Percentiles rank a stretch among this genome's conserved stretches.
These are phyloP conservation scores for Wakefieldia striispora DNA, from an alignment of 768 basidiomycete genomes.

Conservation along the genomic window DNA sequence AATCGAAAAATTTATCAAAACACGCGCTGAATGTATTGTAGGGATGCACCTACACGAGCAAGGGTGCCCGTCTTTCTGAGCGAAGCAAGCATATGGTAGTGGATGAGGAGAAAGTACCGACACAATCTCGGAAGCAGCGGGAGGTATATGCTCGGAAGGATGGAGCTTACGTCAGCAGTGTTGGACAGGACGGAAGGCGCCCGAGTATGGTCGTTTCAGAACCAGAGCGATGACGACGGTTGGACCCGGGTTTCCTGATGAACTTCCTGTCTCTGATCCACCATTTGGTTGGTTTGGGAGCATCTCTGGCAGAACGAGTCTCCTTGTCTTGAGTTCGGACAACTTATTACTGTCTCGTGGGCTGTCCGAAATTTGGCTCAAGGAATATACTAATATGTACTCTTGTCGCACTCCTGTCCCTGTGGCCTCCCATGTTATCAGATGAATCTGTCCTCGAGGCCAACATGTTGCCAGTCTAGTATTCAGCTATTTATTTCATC, in stretches of 20 bases:
- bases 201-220: slow-evolving; percentile 14
- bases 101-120: slow-evolving; percentile 22
- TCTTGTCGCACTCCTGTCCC: too few species aligned
- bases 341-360: slow-evolving; percentile 45
- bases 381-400: slow-evolving; percentile 45
- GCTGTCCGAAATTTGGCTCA: slow-evolving; percentile 80
- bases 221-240: slow-evolving; percentile 83
- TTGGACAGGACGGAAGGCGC: slow-evolving; percentile 1
- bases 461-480: slow-evolving; percentile 13
- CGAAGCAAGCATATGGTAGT: slow-evolving; percentile 58
- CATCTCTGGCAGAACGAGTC: slow-evolving; percentile 61
- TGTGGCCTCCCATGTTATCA: slow-evolving; percentile 9
- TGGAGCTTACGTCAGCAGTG: slow-evolving; percentile 44
- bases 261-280: slow-evolving; percentile 75
- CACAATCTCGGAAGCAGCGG: slow-evolving; percentile 8
- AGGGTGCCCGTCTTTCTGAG: slow-evolving; percentile 63
- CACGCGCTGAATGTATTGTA: too few species aligned
- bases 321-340: slow-evolving; percentile 82
- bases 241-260: slow-evolving; percentile 34
- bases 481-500: slow-evolving; percentile 16
- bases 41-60: slow-evolving; percentile 49
- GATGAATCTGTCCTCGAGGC: slow-evolving; percentile 24
- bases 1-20: not conserved
- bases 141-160: not conserved
- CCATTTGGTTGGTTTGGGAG: slow-evolving; percentile 38